phyloP scores from a whole-genome alignment of 768 basidiomycete genomes.

The Ramaria rubella region DNA sequence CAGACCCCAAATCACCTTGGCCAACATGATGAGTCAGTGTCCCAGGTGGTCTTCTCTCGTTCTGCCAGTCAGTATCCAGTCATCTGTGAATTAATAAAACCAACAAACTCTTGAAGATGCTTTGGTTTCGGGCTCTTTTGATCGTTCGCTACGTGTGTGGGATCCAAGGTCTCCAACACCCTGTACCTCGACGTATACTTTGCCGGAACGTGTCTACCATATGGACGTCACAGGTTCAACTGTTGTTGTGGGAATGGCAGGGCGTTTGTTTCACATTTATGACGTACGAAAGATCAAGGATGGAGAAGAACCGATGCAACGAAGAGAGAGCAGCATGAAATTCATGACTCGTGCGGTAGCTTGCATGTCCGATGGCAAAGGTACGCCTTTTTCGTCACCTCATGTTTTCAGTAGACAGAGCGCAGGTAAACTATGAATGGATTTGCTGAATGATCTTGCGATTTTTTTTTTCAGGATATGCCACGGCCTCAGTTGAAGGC shows the following conservation, averaged over 20 bases:
- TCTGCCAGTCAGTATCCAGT: slow-evolving; percentile 48
- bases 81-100: not conserved
- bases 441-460: not conserved
- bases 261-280: slow-evolving; percentile 83
- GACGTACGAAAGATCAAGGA: slow-evolving; percentile 67
- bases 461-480: slow-evolving; percentile 63
- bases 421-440: not conserved
- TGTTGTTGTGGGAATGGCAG: slow-evolving; percentile 91
- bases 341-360: slow-evolving; percentile 90
- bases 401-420: not conserved
- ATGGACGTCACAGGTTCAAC: slow-evolving; percentile 73
- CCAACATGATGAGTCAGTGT: slow-evolving; percentile 74
- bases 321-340: slow-evolving; percentile 88
- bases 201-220: slow-evolving; percentile 82
- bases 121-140: slow-evolving; percentile 89
- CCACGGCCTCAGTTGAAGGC: slow-evolving; percentile 90
- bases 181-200: slow-evolving; percentile 52
- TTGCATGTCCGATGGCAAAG: slow-evolving; percentile 90
- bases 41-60: slow-evolving; percentile 63
- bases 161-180: slow-evolving; percentile 61
- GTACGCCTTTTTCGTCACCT: slow-evolving; percentile 32
- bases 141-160: slow-evolving; percentile 82
- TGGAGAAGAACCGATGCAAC: slow-evolving; percentile 53
- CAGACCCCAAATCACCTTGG: slow-evolving; percentile 73
- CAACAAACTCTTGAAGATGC: slow-evolving; percentile 38